A percentile compares a stretch with the other conserved stretches of the same genome.
phyloP scores from a whole-genome alignment of 2,329 filamentous ascomycete species.

The Aureobasidium sp. region DNA sequence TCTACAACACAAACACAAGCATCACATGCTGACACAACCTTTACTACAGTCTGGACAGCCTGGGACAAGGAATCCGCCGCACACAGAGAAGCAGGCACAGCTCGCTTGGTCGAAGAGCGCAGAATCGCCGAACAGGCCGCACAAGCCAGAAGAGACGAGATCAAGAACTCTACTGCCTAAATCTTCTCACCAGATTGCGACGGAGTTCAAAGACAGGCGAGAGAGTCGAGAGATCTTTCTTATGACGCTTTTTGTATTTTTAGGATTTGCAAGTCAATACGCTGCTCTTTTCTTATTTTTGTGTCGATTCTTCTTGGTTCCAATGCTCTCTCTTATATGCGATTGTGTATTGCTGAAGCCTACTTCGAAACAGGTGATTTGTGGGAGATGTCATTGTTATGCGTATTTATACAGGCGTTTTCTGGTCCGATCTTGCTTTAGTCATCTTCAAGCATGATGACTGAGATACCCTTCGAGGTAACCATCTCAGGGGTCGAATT shows the following conservation, averaged over 20 bases:
- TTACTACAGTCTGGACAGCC: slow-evolving; percentile 28
- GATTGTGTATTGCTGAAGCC: neutral
- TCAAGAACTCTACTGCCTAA: slow-evolving; percentile 22
- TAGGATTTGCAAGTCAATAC: neutral
- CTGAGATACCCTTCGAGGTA: neutral
- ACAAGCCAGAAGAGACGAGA: slow-evolving; percentile 26
- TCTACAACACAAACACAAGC: neutral
- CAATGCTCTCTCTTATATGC: neutral
- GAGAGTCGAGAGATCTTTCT: neutral
- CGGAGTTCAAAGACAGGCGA: neutral
- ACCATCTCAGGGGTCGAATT: neutral
- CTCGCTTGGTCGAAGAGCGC: slow-evolving; percentile 26
- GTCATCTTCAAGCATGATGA: neutral
- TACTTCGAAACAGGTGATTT: neutral
- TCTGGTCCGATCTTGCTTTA: neutral
- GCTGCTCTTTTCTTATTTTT: neutral
- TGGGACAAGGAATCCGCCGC: slow-evolving; percentile 28
- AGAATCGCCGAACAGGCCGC: slow-evolving; percentile 24
- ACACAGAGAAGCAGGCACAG: slow-evolving; percentile 21
- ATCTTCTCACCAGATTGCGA: too few relatives aligned
- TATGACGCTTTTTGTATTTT: neutral
- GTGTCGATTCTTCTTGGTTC: neutral
- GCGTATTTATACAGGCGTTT: neutral
- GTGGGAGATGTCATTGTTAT: neutral
- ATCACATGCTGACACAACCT: neutral